Evolutionary conservation across 2,329 filamentous ascomycete species (phyloP).

Genomic region (Epichloe festucae): DNA sequence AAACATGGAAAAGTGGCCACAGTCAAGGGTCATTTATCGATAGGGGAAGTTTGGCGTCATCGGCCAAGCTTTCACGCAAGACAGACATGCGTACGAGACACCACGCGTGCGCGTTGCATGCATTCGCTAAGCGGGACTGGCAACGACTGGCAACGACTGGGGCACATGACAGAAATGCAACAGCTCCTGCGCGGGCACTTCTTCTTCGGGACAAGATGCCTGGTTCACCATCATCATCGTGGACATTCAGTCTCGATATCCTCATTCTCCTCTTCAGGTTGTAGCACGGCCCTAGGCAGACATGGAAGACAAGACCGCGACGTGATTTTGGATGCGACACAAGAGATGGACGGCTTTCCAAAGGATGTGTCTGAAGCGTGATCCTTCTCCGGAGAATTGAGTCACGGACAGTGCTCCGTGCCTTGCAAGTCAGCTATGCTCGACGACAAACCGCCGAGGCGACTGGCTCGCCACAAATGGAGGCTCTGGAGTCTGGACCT

Average conservation of each 20-base stretch:
- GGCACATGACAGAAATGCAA: too few relatives aligned
- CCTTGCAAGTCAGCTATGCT: background rate
- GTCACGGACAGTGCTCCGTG: background rate
- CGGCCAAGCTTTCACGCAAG: background rate
- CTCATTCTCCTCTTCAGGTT: too few relatives aligned
- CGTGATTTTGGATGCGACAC: too few relatives aligned
- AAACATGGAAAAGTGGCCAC: too few relatives aligned
- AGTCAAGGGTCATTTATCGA: background rate
- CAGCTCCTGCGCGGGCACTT: too few relatives aligned
- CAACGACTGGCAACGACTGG: too few relatives aligned
- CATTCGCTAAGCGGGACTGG: background rate
- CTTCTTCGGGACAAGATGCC: background rate
- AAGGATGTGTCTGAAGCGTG: background rate
- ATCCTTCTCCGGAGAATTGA: background rate
- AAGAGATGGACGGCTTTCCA: background rate
- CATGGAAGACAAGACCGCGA: background rate
- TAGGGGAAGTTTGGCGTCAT: background rate
- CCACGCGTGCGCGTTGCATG: background rate
- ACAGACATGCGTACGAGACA: background rate
- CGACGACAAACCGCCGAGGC: background rate
- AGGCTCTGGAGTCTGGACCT: too few relatives aligned
- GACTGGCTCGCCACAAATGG: background rate
- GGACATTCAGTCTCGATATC: too few relatives aligned
- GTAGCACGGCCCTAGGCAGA: background rate
- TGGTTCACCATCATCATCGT: too few relatives aligned